Evolutionary conservation across 805 yeast genomes (phyloP).

Genomic region (Debaryomyces castellii): DNA sequence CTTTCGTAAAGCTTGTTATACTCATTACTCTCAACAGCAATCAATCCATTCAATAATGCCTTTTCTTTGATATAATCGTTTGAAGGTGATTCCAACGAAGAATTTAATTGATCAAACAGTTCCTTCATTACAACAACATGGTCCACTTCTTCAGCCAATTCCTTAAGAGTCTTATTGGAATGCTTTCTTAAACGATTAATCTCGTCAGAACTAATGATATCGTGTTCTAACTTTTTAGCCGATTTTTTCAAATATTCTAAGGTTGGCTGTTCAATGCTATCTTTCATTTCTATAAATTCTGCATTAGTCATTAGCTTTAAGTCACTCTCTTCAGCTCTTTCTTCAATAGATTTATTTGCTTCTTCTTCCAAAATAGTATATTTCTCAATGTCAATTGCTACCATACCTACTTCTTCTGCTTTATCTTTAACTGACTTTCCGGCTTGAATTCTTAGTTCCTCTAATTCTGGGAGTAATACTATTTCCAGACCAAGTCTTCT

Average conservation of each 20-base stretch:
- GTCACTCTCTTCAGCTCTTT: slow-evolving; percentile 2
- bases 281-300: slow-evolving; percentile 2
- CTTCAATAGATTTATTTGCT: too few relatives aligned
- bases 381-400: too few relatives aligned
- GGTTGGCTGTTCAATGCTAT: slow-evolving; percentile 18
- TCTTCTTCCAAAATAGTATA: too few relatives aligned
- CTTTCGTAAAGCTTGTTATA: slow-evolving; percentile 1
- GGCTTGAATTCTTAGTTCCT: background rate
- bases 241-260: slow-evolving; percentile 17
- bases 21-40: slow-evolving; percentile 6
- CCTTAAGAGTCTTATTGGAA: slow-evolving; percentile 23
- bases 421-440: slow-evolving; percentile 2
- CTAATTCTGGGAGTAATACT: background rate
- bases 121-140: slow-evolving; percentile 1
- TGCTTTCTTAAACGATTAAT: slow-evolving; percentile 6
- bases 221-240: slow-evolving; percentile 9
- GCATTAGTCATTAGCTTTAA: background rate
- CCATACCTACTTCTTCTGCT: too few relatives aligned
- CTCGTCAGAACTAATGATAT: slow-evolving; percentile 5
- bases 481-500: slow-evolving; percentile 1
- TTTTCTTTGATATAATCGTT: slow-evolving; percentile 9
- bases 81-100: slow-evolving; percentile 16
- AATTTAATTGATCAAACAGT: slow-evolving; percentile 9
- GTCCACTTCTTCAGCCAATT: slow-evolving; percentile 21
- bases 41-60: slow-evolving; percentile 9